These are phyloP conservation scores for Cercospora sesami DNA, from an alignment of 2,329 filamentous ascomycete species.

Conservation along the genomic window DNA sequence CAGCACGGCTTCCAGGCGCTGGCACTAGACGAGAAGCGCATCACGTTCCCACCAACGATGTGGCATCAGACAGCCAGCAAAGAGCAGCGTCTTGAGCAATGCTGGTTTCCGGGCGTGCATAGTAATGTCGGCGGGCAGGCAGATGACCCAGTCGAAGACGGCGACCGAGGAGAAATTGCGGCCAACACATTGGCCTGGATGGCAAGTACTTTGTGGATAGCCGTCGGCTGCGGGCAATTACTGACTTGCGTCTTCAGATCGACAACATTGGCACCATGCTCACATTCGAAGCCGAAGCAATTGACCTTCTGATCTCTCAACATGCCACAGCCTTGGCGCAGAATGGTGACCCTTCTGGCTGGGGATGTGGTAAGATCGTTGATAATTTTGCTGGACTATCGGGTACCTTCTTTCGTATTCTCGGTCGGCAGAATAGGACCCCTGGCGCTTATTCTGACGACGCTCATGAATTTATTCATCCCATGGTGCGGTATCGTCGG, in stretches of 20 bases:
- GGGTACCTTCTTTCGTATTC: constrained; percentile 18
- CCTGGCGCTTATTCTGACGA: constrained; percentile 14
- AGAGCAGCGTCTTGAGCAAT: constrained; percentile 38
- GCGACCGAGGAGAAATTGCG: constrained; percentile 17
- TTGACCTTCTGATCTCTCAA: constrained; percentile 14
- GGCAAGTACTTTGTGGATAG: constrained; percentile 1
- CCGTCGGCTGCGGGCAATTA: background rate
- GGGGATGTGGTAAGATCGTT: constrained; percentile 22
- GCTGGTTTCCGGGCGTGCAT: constrained; percentile 48
- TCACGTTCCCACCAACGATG: constrained; percentile 37
- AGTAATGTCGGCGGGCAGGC: constrained; percentile 41
- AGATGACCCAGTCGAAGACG: constrained; percentile 3
- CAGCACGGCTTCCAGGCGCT: constrained; percentile 44
- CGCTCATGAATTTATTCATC: constrained; percentile 16
- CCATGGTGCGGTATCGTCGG: constrained; percentile 19
- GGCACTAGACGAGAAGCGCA: constrained; percentile 41
- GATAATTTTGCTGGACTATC: constrained; percentile 22
- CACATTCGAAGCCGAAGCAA: constrained; percentile 21
- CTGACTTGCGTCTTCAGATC: constrained; percentile 6
- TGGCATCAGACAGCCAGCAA: constrained; percentile 42
- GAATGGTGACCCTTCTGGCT: constrained; percentile 15
- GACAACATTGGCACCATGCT: constrained; percentile 21
- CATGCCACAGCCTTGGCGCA: constrained; percentile 11
- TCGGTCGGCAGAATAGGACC: constrained; percentile 13
- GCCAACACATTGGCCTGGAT: constrained; percentile 25